Percentiles rank a stretch among this genome's conserved stretches.
Evolutionary conservation across 1,284 basidiomycete species (phyloP).

Genomic region (Trametes polyzona): DNA sequence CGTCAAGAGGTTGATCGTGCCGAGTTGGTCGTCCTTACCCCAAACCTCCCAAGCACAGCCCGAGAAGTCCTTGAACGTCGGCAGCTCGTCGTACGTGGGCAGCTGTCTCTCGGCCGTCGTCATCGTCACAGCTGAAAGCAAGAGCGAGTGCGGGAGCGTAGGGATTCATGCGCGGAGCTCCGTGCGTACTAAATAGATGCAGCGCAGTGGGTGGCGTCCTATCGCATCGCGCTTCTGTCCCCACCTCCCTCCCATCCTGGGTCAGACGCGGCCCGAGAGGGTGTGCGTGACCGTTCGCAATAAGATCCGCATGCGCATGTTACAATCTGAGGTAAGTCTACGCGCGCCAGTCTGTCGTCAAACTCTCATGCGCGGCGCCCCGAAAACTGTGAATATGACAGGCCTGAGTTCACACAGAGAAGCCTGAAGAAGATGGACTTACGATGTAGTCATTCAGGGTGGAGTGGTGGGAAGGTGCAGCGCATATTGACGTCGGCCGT

Average conservation of each 20-base stretch:
- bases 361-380: background rate
- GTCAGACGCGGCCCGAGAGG: background rate
- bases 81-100: conserved; percentile 66
- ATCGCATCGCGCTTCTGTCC: conserved; percentile 1
- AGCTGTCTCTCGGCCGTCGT: conserved; percentile 33
- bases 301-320: background rate
- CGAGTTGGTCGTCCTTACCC: conserved; percentile 73
- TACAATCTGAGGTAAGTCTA: background rate
- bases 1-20: conserved; percentile 73
- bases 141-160: conserved; percentile 6
- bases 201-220: background rate
- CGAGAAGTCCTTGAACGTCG: conserved; percentile 55
- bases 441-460: background rate
- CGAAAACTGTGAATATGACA: too few species aligned
- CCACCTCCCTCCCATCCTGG: background rate
- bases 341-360: background rate
- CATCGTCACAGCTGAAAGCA: background rate
- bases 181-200: background rate
- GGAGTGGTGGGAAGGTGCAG: background rate
- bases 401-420: too few species aligned
- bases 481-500: background rate
- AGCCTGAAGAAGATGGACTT: background rate
- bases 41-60: conserved; percentile 78
- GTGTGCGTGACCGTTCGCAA: conserved; percentile 4
- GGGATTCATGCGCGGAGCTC: background rate